Evolutionary conservation across 1,139 yeast genomes (phyloP).

Genomic region (Debaryomyces sp.): DNA sequence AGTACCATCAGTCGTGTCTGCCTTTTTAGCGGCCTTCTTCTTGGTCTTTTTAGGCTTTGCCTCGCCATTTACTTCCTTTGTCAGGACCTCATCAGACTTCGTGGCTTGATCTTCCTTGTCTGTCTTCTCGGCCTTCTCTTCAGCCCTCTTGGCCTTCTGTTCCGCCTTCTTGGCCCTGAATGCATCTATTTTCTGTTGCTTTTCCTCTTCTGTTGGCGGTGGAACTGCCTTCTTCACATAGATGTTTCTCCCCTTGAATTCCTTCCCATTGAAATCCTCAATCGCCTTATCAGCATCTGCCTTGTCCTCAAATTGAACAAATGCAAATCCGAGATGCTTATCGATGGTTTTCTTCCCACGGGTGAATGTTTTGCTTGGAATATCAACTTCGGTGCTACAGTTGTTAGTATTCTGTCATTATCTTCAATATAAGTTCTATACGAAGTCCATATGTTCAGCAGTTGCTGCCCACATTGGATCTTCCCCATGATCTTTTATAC

Average conservation of each 20-base stretch:
- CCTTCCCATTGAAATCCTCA: slow-evolving; percentile 44
- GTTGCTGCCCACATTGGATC: neutral
- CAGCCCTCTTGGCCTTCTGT: slow-evolving; percentile 19
- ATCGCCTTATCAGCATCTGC: slow-evolving; percentile 53
- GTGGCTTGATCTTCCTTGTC: slow-evolving; percentile 14
- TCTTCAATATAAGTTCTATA: neutral
- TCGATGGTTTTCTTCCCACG: slow-evolving; percentile 36
- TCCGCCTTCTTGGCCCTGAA: slow-evolving; percentile 36
- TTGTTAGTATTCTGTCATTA: slow-evolving; percentile 11
- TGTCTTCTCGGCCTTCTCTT: slow-evolving; percentile 12
- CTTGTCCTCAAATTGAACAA: slow-evolving; percentile 52
- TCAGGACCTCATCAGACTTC: slow-evolving; percentile 17
- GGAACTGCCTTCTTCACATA: slow-evolving; percentile 54
- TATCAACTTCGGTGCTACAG: slow-evolving; percentile 36
- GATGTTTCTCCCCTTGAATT: slow-evolving; percentile 50
- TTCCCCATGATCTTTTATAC: slow-evolving; percentile 15
- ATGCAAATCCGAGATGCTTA: slow-evolving; percentile 56
- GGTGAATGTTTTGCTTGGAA: slow-evolving; percentile 41
- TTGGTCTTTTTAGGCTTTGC: slow-evolving; percentile 12
- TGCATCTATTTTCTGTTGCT: slow-evolving; percentile 39
- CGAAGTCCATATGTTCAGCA: neutral
- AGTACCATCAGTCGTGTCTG: slow-evolving; percentile 12
- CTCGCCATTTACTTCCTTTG: slow-evolving; percentile 13
- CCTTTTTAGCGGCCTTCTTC: slow-evolving; percentile 10
- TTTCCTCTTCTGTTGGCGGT: slow-evolving; percentile 54